These are phyloP conservation scores for Helotiales sp. DNA, from an alignment of 2,329 filamentous ascomycete species.

Conservation along the genomic window DNA sequence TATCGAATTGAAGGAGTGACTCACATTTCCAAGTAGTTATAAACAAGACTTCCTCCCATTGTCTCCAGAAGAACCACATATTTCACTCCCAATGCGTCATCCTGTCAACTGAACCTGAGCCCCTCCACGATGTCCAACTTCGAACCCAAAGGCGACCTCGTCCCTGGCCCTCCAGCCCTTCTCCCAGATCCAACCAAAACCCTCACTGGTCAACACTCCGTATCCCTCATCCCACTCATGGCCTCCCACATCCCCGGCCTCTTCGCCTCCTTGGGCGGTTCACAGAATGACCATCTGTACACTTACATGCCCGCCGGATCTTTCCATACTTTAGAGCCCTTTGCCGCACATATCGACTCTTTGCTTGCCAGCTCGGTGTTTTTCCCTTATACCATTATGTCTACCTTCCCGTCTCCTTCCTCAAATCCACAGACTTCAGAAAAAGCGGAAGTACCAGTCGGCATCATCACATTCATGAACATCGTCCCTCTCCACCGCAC, in stretches of 20 bases:
- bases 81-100: background rate
- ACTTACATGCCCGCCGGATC: slow-evolving; percentile 50
- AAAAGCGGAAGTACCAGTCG: slow-evolving; percentile 43
- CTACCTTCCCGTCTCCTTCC: slow-evolving; percentile 33
- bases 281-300: slow-evolving; percentile 43
- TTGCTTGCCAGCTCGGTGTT: slow-evolving; percentile 42
- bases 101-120: background rate
- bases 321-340: slow-evolving; percentile 40
- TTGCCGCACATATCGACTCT: slow-evolving; percentile 41
- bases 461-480: slow-evolving; percentile 50
- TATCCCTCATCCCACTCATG: slow-evolving; percentile 32
- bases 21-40: background rate
- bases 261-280: slow-evolving; percentile 30
- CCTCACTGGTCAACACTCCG: slow-evolving; percentile 23
- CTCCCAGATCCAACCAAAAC: slow-evolving; percentile 13
- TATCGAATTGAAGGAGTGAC: background rate
- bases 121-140: background rate
- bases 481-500: slow-evolving; percentile 54
- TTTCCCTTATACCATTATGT: slow-evolving; percentile 53
- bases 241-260: slow-evolving; percentile 30
- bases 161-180: slow-evolving; percentile 21
- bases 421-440: no score
- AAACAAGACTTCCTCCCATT: background rate
- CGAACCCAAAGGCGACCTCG: slow-evolving; percentile 16
- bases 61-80: background rate